phyloP scores from a whole-genome alignment of 1,284 basidiomycete genomes.

The Cryptococcus sp. region DNA sequence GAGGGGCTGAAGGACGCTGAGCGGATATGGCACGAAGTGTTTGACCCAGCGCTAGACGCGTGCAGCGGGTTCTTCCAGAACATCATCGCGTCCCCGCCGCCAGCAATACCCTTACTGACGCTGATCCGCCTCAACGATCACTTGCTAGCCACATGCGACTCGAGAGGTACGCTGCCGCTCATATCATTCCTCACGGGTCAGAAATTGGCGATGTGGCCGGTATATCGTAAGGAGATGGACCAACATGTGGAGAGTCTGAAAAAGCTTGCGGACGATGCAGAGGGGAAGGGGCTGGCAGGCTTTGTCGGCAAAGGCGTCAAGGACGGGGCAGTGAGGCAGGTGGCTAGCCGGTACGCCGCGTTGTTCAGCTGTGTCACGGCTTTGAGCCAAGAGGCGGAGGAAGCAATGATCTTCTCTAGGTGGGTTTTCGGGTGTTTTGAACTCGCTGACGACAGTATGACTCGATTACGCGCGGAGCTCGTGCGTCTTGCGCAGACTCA shows the following conservation, averaged over 20 bases:
- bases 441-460: constrained; percentile 60
- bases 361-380: constrained; percentile 78
- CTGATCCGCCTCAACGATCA: constrained; percentile 86
- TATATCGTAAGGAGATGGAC: constrained; percentile 85
- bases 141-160: constrained; percentile 69
- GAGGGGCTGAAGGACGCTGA: constrained; percentile 53
- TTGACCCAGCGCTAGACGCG: constrained; percentile 84
- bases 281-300: constrained; percentile 51
- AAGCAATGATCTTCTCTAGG: constrained; percentile 94
- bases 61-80: constrained; percentile 56
- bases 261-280: constrained; percentile 71
- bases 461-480: constrained; percentile 84
- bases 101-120: constrained; percentile 72
- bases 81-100: constrained; percentile 58
- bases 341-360: constrained; percentile 68
- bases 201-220: constrained; percentile 83
- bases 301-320: constrained; percentile 65
- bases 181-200: constrained; percentile 76
- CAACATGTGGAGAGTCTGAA: constrained; percentile 77
- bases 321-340: constrained; percentile 64
- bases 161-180: constrained; percentile 72
- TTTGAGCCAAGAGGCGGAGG: constrained; percentile 74
- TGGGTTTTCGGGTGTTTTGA: constrained; percentile 45
- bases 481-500: constrained; percentile 74
- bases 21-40: constrained; percentile 80